Conservation (phyloP, 805 yeast genomes). For the Monosporozyma siamensis region DNA sequence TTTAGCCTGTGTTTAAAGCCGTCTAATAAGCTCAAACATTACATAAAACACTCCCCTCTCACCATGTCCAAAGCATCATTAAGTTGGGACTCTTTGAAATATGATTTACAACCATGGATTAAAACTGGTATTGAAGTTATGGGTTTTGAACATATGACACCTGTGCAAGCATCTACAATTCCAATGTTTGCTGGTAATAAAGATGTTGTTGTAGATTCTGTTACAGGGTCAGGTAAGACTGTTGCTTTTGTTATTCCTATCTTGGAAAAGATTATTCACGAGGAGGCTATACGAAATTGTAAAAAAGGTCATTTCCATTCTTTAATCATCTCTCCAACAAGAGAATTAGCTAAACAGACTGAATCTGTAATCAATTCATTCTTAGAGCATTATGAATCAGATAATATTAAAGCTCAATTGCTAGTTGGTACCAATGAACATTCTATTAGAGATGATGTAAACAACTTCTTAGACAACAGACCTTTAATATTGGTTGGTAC, state of each 20-base stretch:
- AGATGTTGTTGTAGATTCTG: constrained; percentile 95
- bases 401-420: constrained; percentile 44
- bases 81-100: constrained; percentile 50
- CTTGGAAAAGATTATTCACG: constrained; percentile 49
- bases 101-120: constrained; percentile 59
- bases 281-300: constrained; percentile 27
- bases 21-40: no score
- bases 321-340: constrained; percentile 57
- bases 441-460: constrained; percentile 62
- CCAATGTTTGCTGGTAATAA: constrained; percentile 77
- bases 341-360: constrained; percentile 65
- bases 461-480: constrained; percentile 39
- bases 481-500: constrained; percentile 85
- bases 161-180: constrained; percentile 92
- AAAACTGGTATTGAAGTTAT: constrained; percentile 55
- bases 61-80: constrained; percentile 41
- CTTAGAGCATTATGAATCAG: constrained; percentile 48
- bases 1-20: no score
- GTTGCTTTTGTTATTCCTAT: constrained; percentile 82
- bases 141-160: constrained; percentile 81
- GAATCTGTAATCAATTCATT: constrained; percentile 54
- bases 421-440: constrained; percentile 47
- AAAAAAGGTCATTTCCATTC: constrained; percentile 63
- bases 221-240: constrained; percentile 97
- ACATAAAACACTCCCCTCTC: neutral